Conservation (phyloP, 2,329 filamentous ascomycete genomes). For the Trichoderma citrinoviride region DNA sequence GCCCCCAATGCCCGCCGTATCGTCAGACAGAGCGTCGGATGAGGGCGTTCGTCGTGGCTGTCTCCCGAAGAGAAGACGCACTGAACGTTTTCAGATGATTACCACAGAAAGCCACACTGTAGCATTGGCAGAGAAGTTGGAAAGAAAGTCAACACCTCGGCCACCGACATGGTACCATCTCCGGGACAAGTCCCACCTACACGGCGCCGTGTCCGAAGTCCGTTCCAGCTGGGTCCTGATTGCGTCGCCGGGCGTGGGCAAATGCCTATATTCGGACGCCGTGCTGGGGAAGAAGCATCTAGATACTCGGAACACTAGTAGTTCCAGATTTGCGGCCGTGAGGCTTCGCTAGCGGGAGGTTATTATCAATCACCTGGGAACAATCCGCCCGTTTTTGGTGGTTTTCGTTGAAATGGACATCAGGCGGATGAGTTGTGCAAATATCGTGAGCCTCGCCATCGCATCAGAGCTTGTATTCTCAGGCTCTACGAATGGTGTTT, state of each 20-base stretch:
- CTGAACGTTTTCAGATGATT: not conserved
- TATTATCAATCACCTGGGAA: not conserved
- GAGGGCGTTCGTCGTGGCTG: not conserved
- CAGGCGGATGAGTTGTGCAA: too few relatives aligned
- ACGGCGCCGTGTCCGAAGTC: slow-evolving; percentile 11
- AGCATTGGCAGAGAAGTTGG: not conserved
- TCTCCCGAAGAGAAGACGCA: not conserved
- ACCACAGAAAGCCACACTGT: not conserved
- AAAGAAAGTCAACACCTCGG: not conserved
- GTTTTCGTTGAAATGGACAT: too few relatives aligned
- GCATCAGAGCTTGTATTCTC: too few relatives aligned
- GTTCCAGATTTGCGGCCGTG: not conserved
- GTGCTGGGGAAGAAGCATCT: not conserved
- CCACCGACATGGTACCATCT: not conserved
- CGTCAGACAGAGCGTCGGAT: not conserved
- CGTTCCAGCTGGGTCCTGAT: not conserved
- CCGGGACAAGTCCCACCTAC: not conserved
- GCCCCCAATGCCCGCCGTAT: not conserved
- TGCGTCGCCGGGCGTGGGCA: not conserved
- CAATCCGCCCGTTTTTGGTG: not conserved
- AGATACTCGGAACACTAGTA: not conserved
- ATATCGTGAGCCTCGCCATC: too few relatives aligned
- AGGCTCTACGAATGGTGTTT: too few relatives aligned
- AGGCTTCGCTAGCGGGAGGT: not conserved
- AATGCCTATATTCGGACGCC: not conserved